Base-by-base conservation (phyloP, 148 eudicot genomes). In the Tetragonia tetragonoides region DNA sequence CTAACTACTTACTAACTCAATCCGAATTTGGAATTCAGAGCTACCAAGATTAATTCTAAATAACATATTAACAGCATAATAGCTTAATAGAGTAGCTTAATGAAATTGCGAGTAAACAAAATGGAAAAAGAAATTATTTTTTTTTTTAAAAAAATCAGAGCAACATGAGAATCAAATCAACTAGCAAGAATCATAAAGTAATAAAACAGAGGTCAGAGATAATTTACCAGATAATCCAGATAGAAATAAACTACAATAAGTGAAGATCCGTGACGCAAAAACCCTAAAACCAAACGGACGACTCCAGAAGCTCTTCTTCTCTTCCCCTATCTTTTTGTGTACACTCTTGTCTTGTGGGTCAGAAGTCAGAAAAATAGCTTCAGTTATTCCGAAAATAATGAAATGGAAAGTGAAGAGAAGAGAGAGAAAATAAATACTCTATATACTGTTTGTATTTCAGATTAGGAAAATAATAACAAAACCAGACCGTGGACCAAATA, bases 271-370 rank as follows among this genome's bases (percentile, higher is more conserved):
- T 3, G 66, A 46, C 11, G 28, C 8, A 2, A 28, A 63, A 64
- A 47, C 70, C 60, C 38, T 46, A 75, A 63, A 47, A 64, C 21
- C 24, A 67, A 67, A 56, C 37, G 20, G 24, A 46, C 39, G 59
- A 75, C 40, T 64, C 57, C 16, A 64, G 78, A 76, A 67, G 42
- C 37, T 49, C 20, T 56, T 49, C 20, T 56, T 20, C 16, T 49
- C 34, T 23, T 71, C 68, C 41, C 71, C 71, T 74, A 62, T 74
- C 77, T 61, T 64, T 74, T 61, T 44, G 53, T n/a, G 56, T 6
- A 28, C 16, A 7, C 56, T 66, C 46, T 66, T 39, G 11, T 41
- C 51, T 73, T 38, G 76, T 61, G 44, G 59, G 56, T 23, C 41
- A 74, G 68, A 74, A 41, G 77, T 74, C 77, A 61, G 68, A 28